Percentiles rank a stretch among this genome's conserved stretches.
Evolutionary conservation across 2,329 filamentous ascomycete genomes (phyloP).

Genomic region (Phaeophleospora eucalypticola): DNA sequence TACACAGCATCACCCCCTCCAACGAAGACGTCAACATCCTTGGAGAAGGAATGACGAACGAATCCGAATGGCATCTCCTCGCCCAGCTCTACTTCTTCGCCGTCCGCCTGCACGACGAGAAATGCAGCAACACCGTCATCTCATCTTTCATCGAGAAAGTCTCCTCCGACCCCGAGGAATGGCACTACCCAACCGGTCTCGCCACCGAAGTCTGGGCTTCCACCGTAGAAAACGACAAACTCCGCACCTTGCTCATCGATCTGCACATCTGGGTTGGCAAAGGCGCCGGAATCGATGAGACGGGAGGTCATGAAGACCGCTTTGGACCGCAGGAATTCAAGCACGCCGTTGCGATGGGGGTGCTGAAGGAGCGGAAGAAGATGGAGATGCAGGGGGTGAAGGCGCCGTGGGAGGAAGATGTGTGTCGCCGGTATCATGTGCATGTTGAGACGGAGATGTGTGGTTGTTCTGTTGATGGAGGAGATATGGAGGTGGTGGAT

Average conservation of each 20-base stretch:
- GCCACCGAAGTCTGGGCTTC: slow-evolving; percentile 17
- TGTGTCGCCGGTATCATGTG: slow-evolving; percentile 14
- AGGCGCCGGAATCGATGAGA: slow-evolving; percentile 12
- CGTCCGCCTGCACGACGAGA: slow-evolving; percentile 21
- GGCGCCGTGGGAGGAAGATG: slow-evolving; percentile 14
- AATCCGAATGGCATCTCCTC: slow-evolving; percentile 21
- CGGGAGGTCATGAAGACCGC: slow-evolving; percentile 17
- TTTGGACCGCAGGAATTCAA: slow-evolving; percentile 15
- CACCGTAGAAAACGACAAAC: slow-evolving; percentile 11
- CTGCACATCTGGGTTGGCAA: slow-evolving; percentile 23
- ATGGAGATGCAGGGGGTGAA: slow-evolving; percentile 7
- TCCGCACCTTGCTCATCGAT: slow-evolving; percentile 21
- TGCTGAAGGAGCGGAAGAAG: slow-evolving; percentile 5
- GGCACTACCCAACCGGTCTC: slow-evolving; percentile 20
- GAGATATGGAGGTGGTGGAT: slow-evolving; percentile 11
- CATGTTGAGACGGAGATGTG: slow-evolving; percentile 12
- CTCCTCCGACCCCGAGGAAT: slow-evolving; percentile 4
- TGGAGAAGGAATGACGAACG: slow-evolving; percentile 5
- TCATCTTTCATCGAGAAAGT: slow-evolving; percentile 22
- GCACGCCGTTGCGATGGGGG: slow-evolving; percentile 4
- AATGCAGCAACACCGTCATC: slow-evolving; percentile 26
- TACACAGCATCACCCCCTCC: slow-evolving; percentile 9
- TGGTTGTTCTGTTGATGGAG: too few relatives aligned
- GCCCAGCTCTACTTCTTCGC: slow-evolving; percentile 25
- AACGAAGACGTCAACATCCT: slow-evolving; percentile 14